phyloP scores from a whole-genome alignment of 2,329 filamentous ascomycete genomes.

The Pseudocercospora cruenta region DNA sequence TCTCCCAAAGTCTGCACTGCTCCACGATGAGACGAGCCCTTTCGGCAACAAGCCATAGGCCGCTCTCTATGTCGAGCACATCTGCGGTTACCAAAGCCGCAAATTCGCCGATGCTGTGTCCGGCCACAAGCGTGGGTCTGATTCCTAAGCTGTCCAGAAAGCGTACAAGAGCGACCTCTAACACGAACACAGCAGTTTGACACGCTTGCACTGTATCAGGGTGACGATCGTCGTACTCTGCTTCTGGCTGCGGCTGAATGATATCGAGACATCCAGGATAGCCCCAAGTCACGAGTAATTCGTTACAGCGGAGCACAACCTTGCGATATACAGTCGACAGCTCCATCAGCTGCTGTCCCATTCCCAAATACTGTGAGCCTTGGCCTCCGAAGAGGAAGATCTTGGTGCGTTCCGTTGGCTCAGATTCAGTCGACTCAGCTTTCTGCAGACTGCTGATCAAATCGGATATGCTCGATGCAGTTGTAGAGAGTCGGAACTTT shows the following conservation, averaged over 20 bases:
- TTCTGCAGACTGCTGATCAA: neutral
- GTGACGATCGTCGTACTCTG: neutral
- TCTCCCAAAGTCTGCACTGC: constrained; percentile 13
- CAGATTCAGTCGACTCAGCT: neutral
- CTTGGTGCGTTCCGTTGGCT: neutral
- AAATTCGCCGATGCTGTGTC: constrained; percentile 22
- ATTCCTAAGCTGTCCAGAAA: constrained; percentile 3
- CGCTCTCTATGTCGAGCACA: constrained; percentile 16
- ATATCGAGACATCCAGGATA: constrained; percentile 9
- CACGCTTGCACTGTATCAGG: constrained; percentile 10
- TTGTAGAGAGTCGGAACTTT: constrained; percentile 19
- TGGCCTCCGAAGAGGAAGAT: constrained; percentile 17
- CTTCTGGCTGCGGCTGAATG: neutral
- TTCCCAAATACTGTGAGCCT: constrained; percentile 19
- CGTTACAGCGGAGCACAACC: constrained; percentile 10
- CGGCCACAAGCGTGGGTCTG: constrained; percentile 28
- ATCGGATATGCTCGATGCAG: neutral
- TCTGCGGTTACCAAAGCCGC: constrained; percentile 17
- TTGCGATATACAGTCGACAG: constrained; percentile 10
- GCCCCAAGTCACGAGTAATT: constrained; percentile 8
- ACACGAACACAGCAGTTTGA: constrained; percentile 12
- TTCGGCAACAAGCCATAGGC: constrained; percentile 13
- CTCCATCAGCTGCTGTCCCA: constrained; percentile 14
- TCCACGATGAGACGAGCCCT: constrained; percentile 14
- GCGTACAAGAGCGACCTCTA: constrained; percentile 16